These are phyloP conservation scores for Bolboschoenoplectus hybrid DNA, from an alignment of 202 grass and related monocot genomes.

Conservation along the genomic window DNA sequence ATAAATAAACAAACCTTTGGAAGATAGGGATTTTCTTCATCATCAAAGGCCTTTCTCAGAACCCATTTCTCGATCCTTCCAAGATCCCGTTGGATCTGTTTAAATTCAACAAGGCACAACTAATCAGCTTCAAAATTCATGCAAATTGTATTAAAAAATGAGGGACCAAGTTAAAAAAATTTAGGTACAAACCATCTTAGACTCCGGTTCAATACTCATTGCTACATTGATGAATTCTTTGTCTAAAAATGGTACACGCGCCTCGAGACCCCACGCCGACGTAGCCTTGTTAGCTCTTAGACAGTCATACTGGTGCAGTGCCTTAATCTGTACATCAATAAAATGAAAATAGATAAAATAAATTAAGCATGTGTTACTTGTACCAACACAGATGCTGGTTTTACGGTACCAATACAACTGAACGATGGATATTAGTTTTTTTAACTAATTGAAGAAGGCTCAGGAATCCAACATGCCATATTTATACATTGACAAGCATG, in stretches of 20 bases:
- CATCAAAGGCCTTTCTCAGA: conserved; percentile 75
- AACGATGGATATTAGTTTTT: not conserved
- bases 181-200: conserved; percentile 63
- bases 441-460: not conserved
- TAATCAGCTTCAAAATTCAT: not conserved
- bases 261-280: conserved; percentile 81
- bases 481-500: not conserved
- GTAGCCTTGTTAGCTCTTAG: conserved; percentile 85
- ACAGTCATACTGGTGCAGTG: conserved; percentile 83
- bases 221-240: conserved; percentile 78
- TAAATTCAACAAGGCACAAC: conserved; percentile 25
- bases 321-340: conserved; percentile 57
- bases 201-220: conserved; percentile 81
- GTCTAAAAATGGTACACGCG: conserved; percentile 87
- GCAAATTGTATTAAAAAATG: not conserved
- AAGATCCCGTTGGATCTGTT: conserved; percentile 68
- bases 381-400: not conserved
- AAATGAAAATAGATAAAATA: not conserved
- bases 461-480: not conserved
- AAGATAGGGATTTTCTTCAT: conserved; percentile 67
- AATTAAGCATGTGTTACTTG: not conserved
- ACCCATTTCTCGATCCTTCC: conserved; percentile 87
- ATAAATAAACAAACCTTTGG: conserved; percentile 58
- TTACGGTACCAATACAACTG: not conserved
- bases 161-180: not conserved